Conservation (phyloP, 2,329 filamentous ascomycete species). For the Dichotomopilus funicola region DNA sequence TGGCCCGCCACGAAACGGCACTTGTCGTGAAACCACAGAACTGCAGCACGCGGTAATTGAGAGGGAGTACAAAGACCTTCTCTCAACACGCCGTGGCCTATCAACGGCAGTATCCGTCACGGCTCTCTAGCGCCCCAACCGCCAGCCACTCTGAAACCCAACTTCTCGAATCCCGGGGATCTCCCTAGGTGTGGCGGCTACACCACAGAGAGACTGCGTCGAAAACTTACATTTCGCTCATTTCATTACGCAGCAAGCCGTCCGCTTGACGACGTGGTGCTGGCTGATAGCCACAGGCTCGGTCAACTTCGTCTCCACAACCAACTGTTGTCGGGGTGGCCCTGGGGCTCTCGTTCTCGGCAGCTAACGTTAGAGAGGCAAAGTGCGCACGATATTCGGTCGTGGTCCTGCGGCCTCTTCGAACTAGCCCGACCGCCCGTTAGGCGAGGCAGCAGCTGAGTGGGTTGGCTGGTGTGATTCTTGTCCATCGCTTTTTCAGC, state of each 20-base stretch:
- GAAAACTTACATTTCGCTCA: slow-evolving; percentile 12
- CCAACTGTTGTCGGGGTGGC: slow-evolving; percentile 2
- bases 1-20: slow-evolving; percentile 7
- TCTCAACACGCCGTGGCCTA: slow-evolving; percentile 18
- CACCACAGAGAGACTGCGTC: not conserved
- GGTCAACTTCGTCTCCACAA: slow-evolving; percentile 5
- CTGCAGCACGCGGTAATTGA: slow-evolving; percentile 15
- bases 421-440: slow-evolving; percentile 11
- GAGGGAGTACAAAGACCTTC: slow-evolving; percentile 12
- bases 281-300: slow-evolving; percentile 9
- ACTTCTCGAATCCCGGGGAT: slow-evolving; percentile 18
- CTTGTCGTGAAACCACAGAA: slow-evolving; percentile 12
- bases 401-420: not conserved
- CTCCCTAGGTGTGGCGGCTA: slow-evolving; percentile 15
- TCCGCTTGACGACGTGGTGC: not conserved
- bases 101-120: slow-evolving; percentile 8
- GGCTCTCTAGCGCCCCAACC: slow-evolving; percentile 15
- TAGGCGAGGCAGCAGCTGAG: slow-evolving; percentile 13
- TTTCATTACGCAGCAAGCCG: slow-evolving; percentile 13
- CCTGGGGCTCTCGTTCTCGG: slow-evolving; percentile 12
- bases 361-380: slow-evolving; percentile 11
- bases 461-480: slow-evolving; percentile 15
- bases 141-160: slow-evolving; percentile 20
- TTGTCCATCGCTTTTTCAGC: slow-evolving; percentile 20
- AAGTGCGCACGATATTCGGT: slow-evolving; percentile 14